Base-by-base conservation (phyloP, 148 eudicot species). In the Chenopodium suecicum region DNA sequence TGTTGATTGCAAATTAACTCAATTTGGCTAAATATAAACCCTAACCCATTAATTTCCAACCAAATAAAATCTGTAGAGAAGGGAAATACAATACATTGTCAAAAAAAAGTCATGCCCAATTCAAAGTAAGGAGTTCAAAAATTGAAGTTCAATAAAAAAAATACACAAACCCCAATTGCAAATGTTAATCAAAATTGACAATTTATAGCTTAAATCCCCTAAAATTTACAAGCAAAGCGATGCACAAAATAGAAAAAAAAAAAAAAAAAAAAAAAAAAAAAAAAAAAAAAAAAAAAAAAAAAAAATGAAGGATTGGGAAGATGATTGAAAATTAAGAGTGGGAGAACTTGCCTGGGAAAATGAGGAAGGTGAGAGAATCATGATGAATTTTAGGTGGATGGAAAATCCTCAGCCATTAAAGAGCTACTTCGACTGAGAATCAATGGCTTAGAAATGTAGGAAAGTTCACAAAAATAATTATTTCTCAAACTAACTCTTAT, bases 341-440 rank as follows among this genome's bases (percentile, higher is more conserved):
- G 70, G 62, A 62, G 70, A 62, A 37, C 32, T 62, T 62, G 31
- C 79, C 79, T 37, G 79, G 19, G 29, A 75, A 22, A 77, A 77
- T 34, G 79, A 37, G 70, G 69, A 23, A 37, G 69, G 56, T 34
- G 79, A 60, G 20, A 37, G 29, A 77, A 62, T 62, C 52, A 77
- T 77, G 78, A 8, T 27, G 20, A n/a, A 4, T 20, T 52, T 17
- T 16, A 56, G 17, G 65, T 58, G 23, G 23, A 11, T 56, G 44
- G 47, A 75, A 1, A 76, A 34, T 62, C 11, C 32, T 60, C 31
- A 23, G 54, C 79, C 79, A 77, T 76, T 60, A 70, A 44, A 77
- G 70, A 62, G 8, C 17, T 60, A 34, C 47, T 41, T 4, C 32
- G 68, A 37, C 52, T 17, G 70, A 2, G 37, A 3, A 62, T 44